Conservation (phyloP, 371 early-diverging fungal genomes). For the Mucor circinelloides region DNA sequence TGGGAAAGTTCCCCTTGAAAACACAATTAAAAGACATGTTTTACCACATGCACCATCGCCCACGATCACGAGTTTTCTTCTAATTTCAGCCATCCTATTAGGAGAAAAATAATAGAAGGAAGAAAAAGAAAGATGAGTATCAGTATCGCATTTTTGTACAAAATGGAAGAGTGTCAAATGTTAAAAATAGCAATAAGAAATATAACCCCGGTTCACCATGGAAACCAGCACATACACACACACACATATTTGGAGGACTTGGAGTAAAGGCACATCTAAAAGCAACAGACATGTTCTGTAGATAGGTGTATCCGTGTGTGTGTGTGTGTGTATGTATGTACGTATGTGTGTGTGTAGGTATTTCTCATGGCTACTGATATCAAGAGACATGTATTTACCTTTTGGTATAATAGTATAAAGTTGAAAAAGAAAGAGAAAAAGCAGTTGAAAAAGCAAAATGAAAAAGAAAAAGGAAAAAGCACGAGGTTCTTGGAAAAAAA, state of each 20-base stretch:
- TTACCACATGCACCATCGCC: conserved; percentile 99
- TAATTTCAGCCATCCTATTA: conserved; percentile 76
- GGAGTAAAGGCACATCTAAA: not conserved
- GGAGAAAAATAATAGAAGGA: not conserved
- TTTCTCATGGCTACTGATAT: not conserved
- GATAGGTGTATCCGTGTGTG: not conserved
- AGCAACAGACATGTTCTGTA: not conserved
- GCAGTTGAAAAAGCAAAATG: not conserved
- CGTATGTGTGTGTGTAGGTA: not conserved
- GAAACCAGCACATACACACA: not conserved
- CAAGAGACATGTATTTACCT: not conserved
- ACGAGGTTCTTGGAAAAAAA: not conserved
- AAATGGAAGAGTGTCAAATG: not conserved
- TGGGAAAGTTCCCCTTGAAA: conserved; percentile 92
- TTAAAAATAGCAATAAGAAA: not conserved
- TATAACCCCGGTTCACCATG: not conserved
- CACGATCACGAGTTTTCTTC: conserved; percentile 95
- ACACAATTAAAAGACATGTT: conserved; percentile 95
- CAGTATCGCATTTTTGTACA: not conserved
- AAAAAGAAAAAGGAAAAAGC: conserved; percentile 2
- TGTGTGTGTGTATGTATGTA: not conserved
- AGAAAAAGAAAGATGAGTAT: not conserved
- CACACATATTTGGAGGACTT: not conserved
- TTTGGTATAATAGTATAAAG: conserved; percentile 1
- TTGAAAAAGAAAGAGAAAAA: not conserved